Percentiles rank a stretch among this genome's conserved stretches.
These are phyloP conservation scores for Sporormia fimetaria DNA, from an alignment of 495 filamentous ascomycete genomes.

Conservation along the genomic window DNA sequence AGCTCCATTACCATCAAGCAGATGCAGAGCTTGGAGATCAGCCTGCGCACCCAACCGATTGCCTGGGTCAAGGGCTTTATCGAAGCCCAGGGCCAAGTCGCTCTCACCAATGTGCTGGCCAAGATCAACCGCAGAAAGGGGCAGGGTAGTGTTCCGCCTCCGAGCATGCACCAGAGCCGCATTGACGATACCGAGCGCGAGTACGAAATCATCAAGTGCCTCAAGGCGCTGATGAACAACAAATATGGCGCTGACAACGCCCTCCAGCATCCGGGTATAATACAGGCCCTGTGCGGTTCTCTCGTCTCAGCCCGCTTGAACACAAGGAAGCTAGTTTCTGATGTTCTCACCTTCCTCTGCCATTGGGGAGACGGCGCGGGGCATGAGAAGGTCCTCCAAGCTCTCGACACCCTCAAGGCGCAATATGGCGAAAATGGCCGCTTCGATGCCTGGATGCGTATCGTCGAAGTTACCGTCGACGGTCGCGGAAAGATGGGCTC, in stretches of 20 bases:
- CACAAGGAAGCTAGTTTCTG: slow-evolving; percentile 88
- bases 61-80: slow-evolving; percentile 95
- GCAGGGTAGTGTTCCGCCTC: slow-evolving; percentile 54
- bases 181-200: slow-evolving; percentile 89
- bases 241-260: slow-evolving; percentile 98
- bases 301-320: slow-evolving; percentile 81
- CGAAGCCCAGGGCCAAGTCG: slow-evolving; percentile 94
- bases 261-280: slow-evolving; percentile 76
- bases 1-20: slow-evolving; percentile 88
- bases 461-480: slow-evolving; percentile 94
- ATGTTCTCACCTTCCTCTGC: slow-evolving; percentile 92
- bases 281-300: slow-evolving; percentile 77
- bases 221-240: slow-evolving; percentile 97
- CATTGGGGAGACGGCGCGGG: slow-evolving; percentile 93
- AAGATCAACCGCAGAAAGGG: slow-evolving; percentile 85
- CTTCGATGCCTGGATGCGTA: slow-evolving; percentile 98
- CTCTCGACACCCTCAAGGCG: slow-evolving; percentile 82
- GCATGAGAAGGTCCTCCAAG: slow-evolving; percentile 87
- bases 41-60: slow-evolving; percentile 89
- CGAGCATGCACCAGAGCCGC: slow-evolving; percentile 35
- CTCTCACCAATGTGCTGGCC: slow-evolving; percentile 80
- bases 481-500: slow-evolving; percentile 97
- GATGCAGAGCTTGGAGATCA: slow-evolving; percentile 82
- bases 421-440: slow-evolving; percentile 87
- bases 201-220: slow-evolving; percentile 94